A percentile compares a stretch with the other conserved stretches of the same genome.
These are phyloP conservation scores for Vigna reflexopilosa DNA, from an alignment of 306 rosid species.

Conservation along the genomic window DNA sequence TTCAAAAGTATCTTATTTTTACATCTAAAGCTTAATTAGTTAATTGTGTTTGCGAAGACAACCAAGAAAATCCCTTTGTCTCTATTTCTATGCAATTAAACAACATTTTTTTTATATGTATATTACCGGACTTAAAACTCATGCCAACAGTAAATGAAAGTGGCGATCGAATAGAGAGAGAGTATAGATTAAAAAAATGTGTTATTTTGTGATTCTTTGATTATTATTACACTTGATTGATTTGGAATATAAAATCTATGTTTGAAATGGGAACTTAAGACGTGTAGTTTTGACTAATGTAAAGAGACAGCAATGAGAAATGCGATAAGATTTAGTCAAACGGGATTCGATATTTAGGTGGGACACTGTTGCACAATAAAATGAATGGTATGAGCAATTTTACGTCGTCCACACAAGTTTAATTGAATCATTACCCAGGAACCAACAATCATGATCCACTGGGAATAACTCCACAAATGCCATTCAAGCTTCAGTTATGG, in stretches of 20 bases:
- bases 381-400: neutral
- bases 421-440: too few relatives aligned
- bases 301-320: neutral
- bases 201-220: neutral
- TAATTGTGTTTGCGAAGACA: too few relatives aligned
- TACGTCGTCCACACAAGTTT: neutral
- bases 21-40: too few relatives aligned
- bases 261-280: neutral
- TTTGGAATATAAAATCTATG: neutral
- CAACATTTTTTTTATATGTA: too few relatives aligned
- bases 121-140: too few relatives aligned
- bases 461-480: too few relatives aligned
- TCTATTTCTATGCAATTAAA: too few relatives aligned
- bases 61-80: too few relatives aligned
- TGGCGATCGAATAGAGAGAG: too few relatives aligned
- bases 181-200: neutral
- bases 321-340: neutral
- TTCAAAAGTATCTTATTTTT: neutral
- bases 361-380: neutral
- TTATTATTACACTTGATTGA: neutral
- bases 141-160: too few relatives aligned
- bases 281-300: neutral
- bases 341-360: neutral
- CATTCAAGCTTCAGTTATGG: too few relatives aligned
- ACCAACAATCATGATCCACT: too few relatives aligned